Base-by-base conservation (phyloP, 352 stramenopile species). In the Phytophthora brassicae region DNA sequence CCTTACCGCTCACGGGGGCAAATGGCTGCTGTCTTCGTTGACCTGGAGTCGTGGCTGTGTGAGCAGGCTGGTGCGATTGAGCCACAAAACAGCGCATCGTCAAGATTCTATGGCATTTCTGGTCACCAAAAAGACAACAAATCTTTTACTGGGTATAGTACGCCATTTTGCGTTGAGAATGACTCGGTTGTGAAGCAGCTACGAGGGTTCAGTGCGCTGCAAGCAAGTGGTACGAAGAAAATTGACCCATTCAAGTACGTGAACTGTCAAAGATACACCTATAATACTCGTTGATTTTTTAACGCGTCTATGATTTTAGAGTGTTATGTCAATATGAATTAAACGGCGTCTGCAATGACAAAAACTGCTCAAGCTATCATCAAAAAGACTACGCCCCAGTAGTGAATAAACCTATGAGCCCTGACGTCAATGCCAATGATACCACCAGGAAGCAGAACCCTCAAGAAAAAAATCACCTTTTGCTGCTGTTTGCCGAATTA, bases 311-410 rank as follows among this genome's bases (percentile, higher is more conserved):
- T 44, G 23, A 20, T 29, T 52, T 11, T 49, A 93, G 84, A 59
- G 70, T 86, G 22, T 42, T 90, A 31, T 93, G 84, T 56, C 73
- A 84, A 23, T 93, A 79, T 53, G 84, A 93, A 24, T 60, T 91
- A 31, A 87, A 84, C 39, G 84, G 84, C 6, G 74, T 86, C 26
- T 93, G 84, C 66, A 91, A 91, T 28, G 84, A 93, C 38, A 64
- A 75, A 3, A 88, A 82, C 39, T 93, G 84, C 42, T 64, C 65
- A 0, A 86, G 83, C 22, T 80, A 87, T 56, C 84, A 93, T 38
- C 64, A 77, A 29, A 75, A 77, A 47, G 84, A 93, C 45, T 86
- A 86, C 59, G 54, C 75, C 5, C 2, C 23, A 35, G 19, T 48
- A 8, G 42, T 28, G 0, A 44, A 23, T 0, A 47, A 64, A 5